Percentiles rank a stretch among this genome's conserved stretches.
Conservation (phyloP, 1,139 yeast genomes). For the Geotrichum carabidarum region DNA sequence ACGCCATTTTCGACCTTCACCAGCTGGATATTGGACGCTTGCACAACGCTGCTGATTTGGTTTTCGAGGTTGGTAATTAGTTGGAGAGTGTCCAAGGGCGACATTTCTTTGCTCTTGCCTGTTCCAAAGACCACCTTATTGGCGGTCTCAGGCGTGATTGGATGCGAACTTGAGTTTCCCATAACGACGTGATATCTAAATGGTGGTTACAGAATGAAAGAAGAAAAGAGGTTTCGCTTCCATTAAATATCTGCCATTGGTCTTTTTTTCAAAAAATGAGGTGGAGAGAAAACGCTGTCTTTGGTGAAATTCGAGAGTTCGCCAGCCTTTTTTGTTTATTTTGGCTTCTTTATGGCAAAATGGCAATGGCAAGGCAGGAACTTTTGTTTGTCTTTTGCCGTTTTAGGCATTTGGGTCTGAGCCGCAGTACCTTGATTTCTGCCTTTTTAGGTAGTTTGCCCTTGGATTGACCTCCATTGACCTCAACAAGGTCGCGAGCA, state of each 20-base stretch:
- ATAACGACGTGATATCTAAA: not conserved
- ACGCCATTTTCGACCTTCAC: slow-evolving; percentile 1
- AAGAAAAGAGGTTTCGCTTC: not conserved
- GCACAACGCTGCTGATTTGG: slow-evolving; percentile 7
- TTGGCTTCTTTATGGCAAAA: not conserved
- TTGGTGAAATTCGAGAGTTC: too few species aligned
- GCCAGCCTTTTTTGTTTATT: slow-evolving; percentile 8
- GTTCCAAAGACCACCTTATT: slow-evolving; percentile 11
- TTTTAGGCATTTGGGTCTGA: not conserved
- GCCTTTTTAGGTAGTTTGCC: too few species aligned
- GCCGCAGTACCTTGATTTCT: not conserved
- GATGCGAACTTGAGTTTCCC: slow-evolving; percentile 14
- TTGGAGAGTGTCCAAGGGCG: slow-evolving; percentile 9
- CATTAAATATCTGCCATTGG: too few species aligned
- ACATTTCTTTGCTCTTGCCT: not conserved
- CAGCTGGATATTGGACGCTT: slow-evolving; percentile 9
- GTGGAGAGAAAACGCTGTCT: not conserved
- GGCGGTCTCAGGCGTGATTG: slow-evolving; percentile 12
- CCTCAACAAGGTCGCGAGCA: too few species aligned
- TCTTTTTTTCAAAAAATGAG: slow-evolving; percentile 1
- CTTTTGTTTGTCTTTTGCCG: slow-evolving; percentile 2
- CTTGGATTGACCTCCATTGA: too few species aligned
- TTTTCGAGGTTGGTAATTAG: slow-evolving; percentile 11
- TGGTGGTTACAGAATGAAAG: not conserved
- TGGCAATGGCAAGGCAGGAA: too few species aligned